Percentiles rank a stretch among this genome's conserved stretches.
phyloP scores from a whole-genome alignment of 495 filamentous ascomycete species.

The Aspergillus sclerotiicarbonarius region DNA sequence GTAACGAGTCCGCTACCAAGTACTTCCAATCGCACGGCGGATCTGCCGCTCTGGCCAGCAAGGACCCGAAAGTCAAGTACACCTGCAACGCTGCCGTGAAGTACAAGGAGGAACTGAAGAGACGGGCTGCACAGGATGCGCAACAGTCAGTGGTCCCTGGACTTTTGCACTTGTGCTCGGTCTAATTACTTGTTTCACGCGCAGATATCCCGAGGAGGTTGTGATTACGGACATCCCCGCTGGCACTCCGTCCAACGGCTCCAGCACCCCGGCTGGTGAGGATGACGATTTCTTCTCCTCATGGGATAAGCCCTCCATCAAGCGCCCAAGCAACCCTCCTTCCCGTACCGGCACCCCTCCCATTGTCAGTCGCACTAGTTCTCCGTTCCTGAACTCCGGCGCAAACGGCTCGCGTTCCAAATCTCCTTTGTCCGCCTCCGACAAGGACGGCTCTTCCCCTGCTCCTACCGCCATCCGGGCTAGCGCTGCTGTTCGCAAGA shows the following conservation, averaged over 20 bases:
- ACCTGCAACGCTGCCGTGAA: conserved; percentile 85
- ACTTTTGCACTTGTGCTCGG: background rate
- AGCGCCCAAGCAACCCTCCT: conserved; percentile 90
- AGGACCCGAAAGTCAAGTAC: conserved; percentile 95
- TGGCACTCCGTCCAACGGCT: conserved; percentile 56
- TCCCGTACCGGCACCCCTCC: conserved; percentile 89
- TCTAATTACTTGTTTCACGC: conserved; percentile 16
- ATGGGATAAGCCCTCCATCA: conserved; percentile 97
- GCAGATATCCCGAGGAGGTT: conserved; percentile 82
- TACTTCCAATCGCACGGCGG: conserved; percentile 96
- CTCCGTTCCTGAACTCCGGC: conserved; percentile 79
- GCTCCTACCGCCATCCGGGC: conserved; percentile 65
- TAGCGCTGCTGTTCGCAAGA: conserved; percentile 75
- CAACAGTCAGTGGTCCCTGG: conserved; percentile 57
- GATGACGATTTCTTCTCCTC: conserved; percentile 94
- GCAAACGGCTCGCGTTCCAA: conserved; percentile 70
- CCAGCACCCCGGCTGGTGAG: conserved; percentile 72
- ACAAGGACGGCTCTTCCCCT: conserved; percentile 44
- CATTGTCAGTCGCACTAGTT: conserved; percentile 75
- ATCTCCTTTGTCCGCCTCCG: conserved; percentile 71
- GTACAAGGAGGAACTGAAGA: conserved; percentile 93
- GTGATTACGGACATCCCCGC: conserved; percentile 73
- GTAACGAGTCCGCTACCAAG: conserved; percentile 96
- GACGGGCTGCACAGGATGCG: conserved; percentile 74
- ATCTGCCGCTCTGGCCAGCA: conserved; percentile 88